These are phyloP conservation scores for Tetragonia tetragonoides DNA, from an alignment of 148 eudicot genomes.

Conservation along the genomic window DNA sequence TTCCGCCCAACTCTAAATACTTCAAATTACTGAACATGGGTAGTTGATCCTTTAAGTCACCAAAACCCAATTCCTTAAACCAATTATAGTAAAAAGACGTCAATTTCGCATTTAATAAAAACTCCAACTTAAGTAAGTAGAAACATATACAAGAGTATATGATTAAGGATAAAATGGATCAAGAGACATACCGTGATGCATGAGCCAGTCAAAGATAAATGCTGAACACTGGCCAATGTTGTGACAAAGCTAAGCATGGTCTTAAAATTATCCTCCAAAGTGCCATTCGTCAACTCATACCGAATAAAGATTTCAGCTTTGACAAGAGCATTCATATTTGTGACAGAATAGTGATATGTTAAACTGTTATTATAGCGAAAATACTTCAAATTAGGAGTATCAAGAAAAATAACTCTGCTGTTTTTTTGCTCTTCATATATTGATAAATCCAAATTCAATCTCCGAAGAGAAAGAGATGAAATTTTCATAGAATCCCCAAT, in stretches of 20 bases:
- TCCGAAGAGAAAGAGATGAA: background rate
- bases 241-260: conserved; percentile 11
- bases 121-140: too few relatives aligned
- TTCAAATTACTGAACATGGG: conserved; percentile 14
- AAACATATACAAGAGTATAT: background rate
- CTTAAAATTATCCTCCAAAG: background rate
- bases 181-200: conserved; percentile 1
- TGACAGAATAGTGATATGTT: background rate
- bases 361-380: background rate
- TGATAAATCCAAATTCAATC: background rate
- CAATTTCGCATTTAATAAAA: background rate
- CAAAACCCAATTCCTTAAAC: background rate
- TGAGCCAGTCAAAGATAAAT: background rate
- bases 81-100: background rate
- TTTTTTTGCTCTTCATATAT: too few relatives aligned
- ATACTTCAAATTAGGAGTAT: conserved; percentile 27
- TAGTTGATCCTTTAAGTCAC: background rate
- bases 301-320: background rate
- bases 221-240: conserved; percentile 21
- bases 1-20: background rate
- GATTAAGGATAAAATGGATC: background rate
- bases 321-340: conserved; percentile 11
- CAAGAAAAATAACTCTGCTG: conserved; percentile 1
- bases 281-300: too few relatives aligned
- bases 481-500: background rate